Evolutionary conservation across 148 eudicot species (phyloP), one percentile per base, ranked within the genome.

Genomic region (Agrostemma githago): DNA sequence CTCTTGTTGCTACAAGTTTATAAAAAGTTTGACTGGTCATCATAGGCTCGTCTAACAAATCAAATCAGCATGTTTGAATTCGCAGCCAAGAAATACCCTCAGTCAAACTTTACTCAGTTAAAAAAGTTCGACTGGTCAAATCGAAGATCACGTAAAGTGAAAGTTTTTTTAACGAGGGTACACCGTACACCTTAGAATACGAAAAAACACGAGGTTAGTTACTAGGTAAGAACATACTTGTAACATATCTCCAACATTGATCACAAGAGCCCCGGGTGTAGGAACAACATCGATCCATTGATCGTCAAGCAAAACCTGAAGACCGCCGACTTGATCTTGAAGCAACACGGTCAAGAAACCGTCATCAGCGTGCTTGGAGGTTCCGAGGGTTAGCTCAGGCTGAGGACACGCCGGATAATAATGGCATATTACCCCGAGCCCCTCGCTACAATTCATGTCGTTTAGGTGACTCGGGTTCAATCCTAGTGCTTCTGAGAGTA

Each of bases 331-430:
- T 11, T 78, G 72, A 58, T 87, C 88, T 79, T 85, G 90, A 0
- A 85, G 76, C 19, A 87, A 69, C 19, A 87, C 61, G 0, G 86
- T 84, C 34, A 87, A 63, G 68, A 85, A 76, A 75, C 51, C 82
- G 42, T 61, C 56, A 61, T 87, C 90, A 0, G 82, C 66, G 68
- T 87, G 90, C 40, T 78, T 74, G 57, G 60, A 66, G 10, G 82
- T 70, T 6, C 88, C 90, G 34, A 85, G 37, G 1, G 86, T 73
- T 21, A 87, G 66, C 48, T 87, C 88, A 1, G 90, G 90, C 67
- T 85, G 75, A 2, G 90, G 90, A 72, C 90, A 87, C 3, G 88
- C 81, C 2, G 90, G 90, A 67, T 87, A 87, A 73, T 85, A 85
- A 59, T 85, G 88, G 26, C 79, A 40, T 3, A 78, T 0, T n/a